phyloP scores from a whole-genome alignment of 1,139 yeast genomes.

The Ogataea hybrid region DNA sequence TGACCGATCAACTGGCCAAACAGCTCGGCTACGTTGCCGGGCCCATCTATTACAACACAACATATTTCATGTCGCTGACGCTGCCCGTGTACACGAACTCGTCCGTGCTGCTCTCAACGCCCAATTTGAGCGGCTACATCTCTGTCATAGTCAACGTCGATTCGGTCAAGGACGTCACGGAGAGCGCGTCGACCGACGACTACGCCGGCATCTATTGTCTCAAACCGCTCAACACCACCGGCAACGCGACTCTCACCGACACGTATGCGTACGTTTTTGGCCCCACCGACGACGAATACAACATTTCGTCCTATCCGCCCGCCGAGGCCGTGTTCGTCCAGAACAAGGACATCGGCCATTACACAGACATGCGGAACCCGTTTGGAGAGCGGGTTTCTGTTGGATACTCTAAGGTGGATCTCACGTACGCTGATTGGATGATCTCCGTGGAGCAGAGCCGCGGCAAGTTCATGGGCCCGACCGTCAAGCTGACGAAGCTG shows the following conservation, averaged over 20 bases:
- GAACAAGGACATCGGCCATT: conserved; percentile 43
- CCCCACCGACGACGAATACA: conserved; percentile 9
- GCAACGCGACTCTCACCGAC: conserved; percentile 25
- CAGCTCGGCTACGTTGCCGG: conserved; percentile 53
- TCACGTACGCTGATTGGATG: conserved; percentile 65
- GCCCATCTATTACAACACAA: conserved; percentile 47
- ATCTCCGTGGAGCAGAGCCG: conserved; percentile 68
- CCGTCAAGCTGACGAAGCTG: conserved; percentile 59
- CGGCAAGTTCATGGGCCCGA: conserved; percentile 60
- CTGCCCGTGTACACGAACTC: conserved; percentile 72
- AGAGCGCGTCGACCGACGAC: conserved; percentile 45
- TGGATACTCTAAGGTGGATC: conserved; percentile 61
- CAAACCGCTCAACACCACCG: conserved; percentile 31
- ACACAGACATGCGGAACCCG: conserved; percentile 44
- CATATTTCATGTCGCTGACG: conserved; percentile 54
- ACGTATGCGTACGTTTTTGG: conserved; percentile 41
- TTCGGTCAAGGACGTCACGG: conserved; percentile 47
- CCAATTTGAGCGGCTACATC: conserved; percentile 68
- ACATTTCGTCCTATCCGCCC: conserved; percentile 23
- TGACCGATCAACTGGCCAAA: conserved; percentile 42
- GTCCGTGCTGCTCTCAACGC: conserved; percentile 60
- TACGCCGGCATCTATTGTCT: conserved; percentile 42
- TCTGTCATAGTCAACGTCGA: conserved; percentile 64
- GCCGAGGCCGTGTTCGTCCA: conserved; percentile 22
- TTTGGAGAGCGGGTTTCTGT: conserved; percentile 53